Evolutionary conservation across 192 early-diverging fungal genomes (phyloP).

Genomic region (Powellomyces hirtus): DNA sequence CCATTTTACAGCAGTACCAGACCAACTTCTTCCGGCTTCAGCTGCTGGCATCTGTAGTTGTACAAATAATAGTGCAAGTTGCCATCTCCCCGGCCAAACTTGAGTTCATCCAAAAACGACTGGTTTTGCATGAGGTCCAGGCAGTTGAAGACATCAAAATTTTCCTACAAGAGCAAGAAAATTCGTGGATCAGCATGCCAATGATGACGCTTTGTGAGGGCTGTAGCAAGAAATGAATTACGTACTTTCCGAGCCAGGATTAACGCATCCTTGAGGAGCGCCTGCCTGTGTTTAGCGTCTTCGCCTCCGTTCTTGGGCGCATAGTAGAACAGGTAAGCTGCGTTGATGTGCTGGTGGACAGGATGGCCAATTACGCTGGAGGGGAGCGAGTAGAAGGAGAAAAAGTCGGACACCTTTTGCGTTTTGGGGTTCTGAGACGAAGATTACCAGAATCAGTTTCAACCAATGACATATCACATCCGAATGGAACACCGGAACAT

Average conservation of each 20-base stretch:
- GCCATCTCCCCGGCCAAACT: slow-evolving; percentile 93
- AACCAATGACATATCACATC: background rate
- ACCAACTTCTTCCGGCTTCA: slow-evolving; percentile 71
- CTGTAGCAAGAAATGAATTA: background rate
- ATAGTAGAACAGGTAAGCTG: slow-evolving; percentile 97
- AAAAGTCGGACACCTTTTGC: slow-evolving; percentile 77
- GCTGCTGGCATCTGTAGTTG: slow-evolving; percentile 82
- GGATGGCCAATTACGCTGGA: slow-evolving; percentile 81
- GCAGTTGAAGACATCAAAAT: slow-evolving; percentile 95
- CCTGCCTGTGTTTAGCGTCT: slow-evolving; percentile 52
- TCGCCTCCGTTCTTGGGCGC: slow-evolving; percentile 47
- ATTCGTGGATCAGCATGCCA: background rate
- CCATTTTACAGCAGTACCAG: slow-evolving; percentile 87
- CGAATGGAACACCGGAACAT: too few species aligned
- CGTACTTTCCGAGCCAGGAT: slow-evolving; percentile 61
- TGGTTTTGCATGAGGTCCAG: slow-evolving; percentile 90
- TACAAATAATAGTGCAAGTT: slow-evolving; percentile 94
- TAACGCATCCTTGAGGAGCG: slow-evolving; percentile 77
- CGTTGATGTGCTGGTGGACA: slow-evolving; percentile 70
- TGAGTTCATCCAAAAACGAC: slow-evolving; percentile 74
- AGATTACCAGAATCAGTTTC: background rate
- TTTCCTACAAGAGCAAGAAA: slow-evolving; percentile 32
- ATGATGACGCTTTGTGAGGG: background rate
- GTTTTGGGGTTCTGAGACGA: slow-evolving; percentile 47
- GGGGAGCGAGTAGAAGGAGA: slow-evolving; percentile 95